Base-by-base conservation (phyloP, 2,329 filamentous ascomycete genomes). In the Diplodia mutila region DNA sequence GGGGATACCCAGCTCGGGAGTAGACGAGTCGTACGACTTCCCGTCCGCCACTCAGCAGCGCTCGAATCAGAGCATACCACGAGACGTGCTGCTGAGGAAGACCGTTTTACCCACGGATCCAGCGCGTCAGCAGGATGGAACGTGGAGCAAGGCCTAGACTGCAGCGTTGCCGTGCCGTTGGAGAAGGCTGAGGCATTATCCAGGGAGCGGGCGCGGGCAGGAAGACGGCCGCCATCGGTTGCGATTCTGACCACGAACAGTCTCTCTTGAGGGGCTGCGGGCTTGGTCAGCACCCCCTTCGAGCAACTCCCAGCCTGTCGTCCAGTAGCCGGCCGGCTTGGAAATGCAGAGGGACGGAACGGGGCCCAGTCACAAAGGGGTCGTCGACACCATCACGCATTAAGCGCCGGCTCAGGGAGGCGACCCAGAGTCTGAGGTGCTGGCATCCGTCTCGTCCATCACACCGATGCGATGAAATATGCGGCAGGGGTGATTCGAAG, bases 21-120 rank as follows among this genome's bases (percentile, higher is more conserved):
- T 37, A 51, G 46, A 63, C 27, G 23, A 37, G 34, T 63, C 59
- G 59, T 63, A 63, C 46, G 59, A 63, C 59, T 63, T 51, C 34
- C n/a, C 14, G 27, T 29, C 57, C 57, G 54, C 54, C 54, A 34
- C 39, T 32, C 25, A 29, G 27, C 42, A 29, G 14, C n/a, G 37
- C 54, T 51, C 59, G 57, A 61, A 61, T 61, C 57, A 61, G 57
- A 61, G 18, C 34, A 37, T 25, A 23, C 54, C 34, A 59, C 54
- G 37, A 54, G 34, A 34, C 29, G 29, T 32, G 53, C 29, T 21
- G 55, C 37, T 46, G 37, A 29, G 42, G 29, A 63, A 37, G 59
- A 63, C 46, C 27, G 27, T 63, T 37, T 63, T 48, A 48, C 25
- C 23, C 6, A 25, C 57, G 59, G 9, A 8, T 27, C n/a, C 39